Evolutionary conservation across 805 yeast species (phyloP).

Genomic region (Candida yuanshanica): DNA sequence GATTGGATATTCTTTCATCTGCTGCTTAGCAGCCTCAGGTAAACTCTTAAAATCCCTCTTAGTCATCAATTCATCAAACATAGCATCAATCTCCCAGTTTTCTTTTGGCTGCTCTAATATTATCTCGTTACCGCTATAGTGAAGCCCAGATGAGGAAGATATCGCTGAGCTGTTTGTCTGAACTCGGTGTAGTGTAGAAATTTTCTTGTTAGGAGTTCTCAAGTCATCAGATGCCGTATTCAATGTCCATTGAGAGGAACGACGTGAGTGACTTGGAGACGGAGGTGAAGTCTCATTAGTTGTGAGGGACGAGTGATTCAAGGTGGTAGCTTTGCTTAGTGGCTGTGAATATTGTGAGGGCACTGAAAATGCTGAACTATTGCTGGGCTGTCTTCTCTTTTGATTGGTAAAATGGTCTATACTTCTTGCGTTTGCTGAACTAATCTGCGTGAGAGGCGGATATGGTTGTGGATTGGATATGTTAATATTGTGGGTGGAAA

Average conservation of each 20-base stretch:
- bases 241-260: constrained; percentile 21
- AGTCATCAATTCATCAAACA: constrained; percentile 77
- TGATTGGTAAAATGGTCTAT: constrained; percentile 2
- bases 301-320: constrained; percentile 18
- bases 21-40: constrained; percentile 68
- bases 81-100: constrained; percentile 58
- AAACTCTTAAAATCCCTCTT: constrained; percentile 69
- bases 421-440: neutral
- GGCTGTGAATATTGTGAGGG: constrained; percentile 23
- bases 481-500: constrained; percentile 6
- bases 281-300: constrained; percentile 19
- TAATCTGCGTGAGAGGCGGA: neutral
- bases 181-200: constrained; percentile 18
- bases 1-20: constrained; percentile 66
- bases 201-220: constrained; percentile 18
- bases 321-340: constrained; percentile 21
- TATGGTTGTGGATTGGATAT: constrained; percentile 24
- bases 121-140: constrained; percentile 8
- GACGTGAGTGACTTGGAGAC: constrained; percentile 23
- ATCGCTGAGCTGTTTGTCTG: constrained; percentile 18
- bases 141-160: constrained; percentile 8
- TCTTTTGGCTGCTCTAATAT: constrained; percentile 62
- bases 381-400: constrained; percentile 21
- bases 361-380: constrained; percentile 19
- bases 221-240: constrained; percentile 8